These are phyloP conservation scores for Pholiota conissans DNA, from an alignment of 768 basidiomycete species.

Conservation along the genomic window DNA sequence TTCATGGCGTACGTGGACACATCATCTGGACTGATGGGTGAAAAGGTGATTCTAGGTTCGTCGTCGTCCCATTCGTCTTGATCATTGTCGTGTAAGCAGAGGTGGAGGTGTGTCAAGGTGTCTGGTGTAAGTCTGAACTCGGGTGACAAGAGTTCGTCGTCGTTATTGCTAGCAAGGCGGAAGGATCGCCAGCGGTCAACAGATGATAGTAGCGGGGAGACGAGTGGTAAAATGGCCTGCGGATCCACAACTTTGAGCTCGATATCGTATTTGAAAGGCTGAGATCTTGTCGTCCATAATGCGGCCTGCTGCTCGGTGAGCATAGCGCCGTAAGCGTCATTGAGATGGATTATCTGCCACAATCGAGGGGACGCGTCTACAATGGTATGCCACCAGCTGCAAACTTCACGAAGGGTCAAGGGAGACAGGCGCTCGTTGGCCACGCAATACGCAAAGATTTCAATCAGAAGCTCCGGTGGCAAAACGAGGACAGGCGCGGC, in stretches of 20 bases:
- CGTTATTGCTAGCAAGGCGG: slow-evolving; percentile 41
- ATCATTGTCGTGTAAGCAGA: slow-evolving; percentile 36
- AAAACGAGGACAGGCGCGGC: slow-evolving; percentile 31
- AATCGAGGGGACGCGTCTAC: slow-evolving; percentile 52
- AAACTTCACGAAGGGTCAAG: slow-evolving; percentile 52
- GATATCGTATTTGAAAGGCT: slow-evolving; percentile 55
- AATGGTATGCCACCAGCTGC: slow-evolving; percentile 57
- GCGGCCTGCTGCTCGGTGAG: slow-evolving; percentile 48
- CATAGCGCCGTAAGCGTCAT: slow-evolving; percentile 37
- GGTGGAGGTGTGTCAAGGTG: slow-evolving; percentile 34
- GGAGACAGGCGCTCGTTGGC: slow-evolving; percentile 47
- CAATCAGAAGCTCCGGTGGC: slow-evolving; percentile 63
- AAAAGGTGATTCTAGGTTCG: slow-evolving; percentile 31
- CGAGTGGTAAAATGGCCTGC: slow-evolving; percentile 58
- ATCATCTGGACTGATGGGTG: slow-evolving; percentile 29
- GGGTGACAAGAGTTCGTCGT: slow-evolving; percentile 30
- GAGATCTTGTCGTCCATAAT: slow-evolving; percentile 54
- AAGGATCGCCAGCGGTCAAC: slow-evolving; percentile 61
- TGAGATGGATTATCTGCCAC: slow-evolving; percentile 60
- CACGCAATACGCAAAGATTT: slow-evolving; percentile 54
- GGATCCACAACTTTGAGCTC: slow-evolving; percentile 46
- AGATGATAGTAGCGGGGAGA: slow-evolving; percentile 60
- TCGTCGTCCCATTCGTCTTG: slow-evolving; percentile 31
- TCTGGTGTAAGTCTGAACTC: slow-evolving; percentile 25
- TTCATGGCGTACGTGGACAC: slow-evolving; percentile 41